Evolutionary conservation across 1,284 basidiomycete genomes (phyloP).

Genomic region (Papiliotrema flavescens): DNA sequence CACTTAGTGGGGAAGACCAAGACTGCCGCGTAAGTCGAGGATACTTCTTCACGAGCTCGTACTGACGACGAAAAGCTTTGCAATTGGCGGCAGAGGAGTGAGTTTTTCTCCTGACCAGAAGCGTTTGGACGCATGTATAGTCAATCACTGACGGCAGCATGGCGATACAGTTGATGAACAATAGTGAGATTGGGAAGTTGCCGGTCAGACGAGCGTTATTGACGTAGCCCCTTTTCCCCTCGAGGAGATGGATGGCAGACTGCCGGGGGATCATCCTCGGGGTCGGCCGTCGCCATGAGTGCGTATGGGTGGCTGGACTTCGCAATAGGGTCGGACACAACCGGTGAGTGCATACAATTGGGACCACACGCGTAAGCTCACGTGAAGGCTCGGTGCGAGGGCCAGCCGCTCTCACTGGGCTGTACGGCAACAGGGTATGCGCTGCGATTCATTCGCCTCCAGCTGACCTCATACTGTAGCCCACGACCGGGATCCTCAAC

Average conservation of each 20-base stretch:
- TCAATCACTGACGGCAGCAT: conserved; percentile 35
- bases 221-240: conserved; percentile 54
- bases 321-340: conserved; percentile 51
- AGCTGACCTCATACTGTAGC: too few species aligned
- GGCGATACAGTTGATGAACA: conserved; percentile 54
- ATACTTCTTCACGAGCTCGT: too few species aligned
- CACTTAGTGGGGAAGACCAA: conserved; percentile 57
- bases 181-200: conserved; percentile 3
- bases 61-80: too few species aligned
- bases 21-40: conserved; percentile 54
- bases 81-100: too few species aligned
- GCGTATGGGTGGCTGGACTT: conserved; percentile 51
- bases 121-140: background rate
- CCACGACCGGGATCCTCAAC: too few species aligned
- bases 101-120: background rate
- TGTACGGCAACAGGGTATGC: conserved; percentile 41
- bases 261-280: conserved; percentile 49
- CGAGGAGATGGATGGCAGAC: conserved; percentile 55
- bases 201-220: background rate
- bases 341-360: conserved; percentile 40
- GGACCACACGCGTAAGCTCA: conserved; percentile 15
- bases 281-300: conserved; percentile 48
- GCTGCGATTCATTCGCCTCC: too few species aligned
- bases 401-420: conserved; percentile 48
- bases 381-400: conserved; percentile 49